Base-by-base conservation (phyloP, 106 monocot species). In the Apostasia shenzhenica region DNA sequence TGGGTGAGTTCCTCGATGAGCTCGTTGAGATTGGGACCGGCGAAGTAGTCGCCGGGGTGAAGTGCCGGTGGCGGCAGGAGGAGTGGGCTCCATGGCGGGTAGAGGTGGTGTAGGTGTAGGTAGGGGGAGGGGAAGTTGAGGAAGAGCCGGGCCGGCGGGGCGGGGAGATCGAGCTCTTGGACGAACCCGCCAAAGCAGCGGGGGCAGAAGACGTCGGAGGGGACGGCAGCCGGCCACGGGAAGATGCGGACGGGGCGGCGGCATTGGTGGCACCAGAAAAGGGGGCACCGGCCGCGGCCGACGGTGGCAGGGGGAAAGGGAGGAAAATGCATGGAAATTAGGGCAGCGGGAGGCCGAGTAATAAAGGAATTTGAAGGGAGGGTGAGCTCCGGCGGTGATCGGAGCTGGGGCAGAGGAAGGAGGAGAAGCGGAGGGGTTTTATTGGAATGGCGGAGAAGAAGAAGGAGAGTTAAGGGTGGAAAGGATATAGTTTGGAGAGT, bases 211-310 rank as follows among this genome's bases (percentile, higher is more conserved):
- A 76, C 55, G 70, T 76, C 53, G 57, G 67, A 49, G 72, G 72
- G 61, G 72, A 74, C 6, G 9, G 80, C 63, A 64, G 75, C 26
- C 26, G 26, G 26, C 26, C 26, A 85, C 46, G 91, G 83, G 63
- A 89, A 82, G 74, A 86, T 81, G 58, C 85, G 73, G 66, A 84
- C 70, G 44, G 84, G 68, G 43, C 70, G 80, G 47, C 64, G 76
- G 77, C 90, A 94, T 41, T 75, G 78, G 73, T 86, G 79, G 83
- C 93, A 92, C 75, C 78, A 92, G 83, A 83, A 86, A 7, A 89
- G 71, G 61, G 79, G 78, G 78, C 76, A 83, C 26, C 26, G 50
- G 50, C 8, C 50, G 8, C 6, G 8, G 50, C 8, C 50, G 39
- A 8, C 8, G 59, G 59, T 39, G 8, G 59, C 9, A 59, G 2